These are phyloP conservation scores for Suhomyces bolitotheri DNA, from an alignment of 1,139 yeast species.

Conservation along the genomic window DNA sequence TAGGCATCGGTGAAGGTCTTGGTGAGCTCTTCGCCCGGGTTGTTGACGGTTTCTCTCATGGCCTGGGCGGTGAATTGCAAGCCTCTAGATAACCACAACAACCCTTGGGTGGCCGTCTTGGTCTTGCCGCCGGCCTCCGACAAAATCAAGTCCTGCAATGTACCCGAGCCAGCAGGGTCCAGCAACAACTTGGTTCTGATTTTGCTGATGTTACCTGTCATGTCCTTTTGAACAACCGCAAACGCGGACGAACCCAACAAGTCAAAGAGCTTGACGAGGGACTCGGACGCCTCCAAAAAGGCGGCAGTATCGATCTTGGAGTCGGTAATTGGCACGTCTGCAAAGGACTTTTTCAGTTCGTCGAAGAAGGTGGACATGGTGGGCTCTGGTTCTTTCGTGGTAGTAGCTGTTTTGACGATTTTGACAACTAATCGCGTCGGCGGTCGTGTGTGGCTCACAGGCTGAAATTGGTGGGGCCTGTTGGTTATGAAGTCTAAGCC, in stretches of 20 bases:
- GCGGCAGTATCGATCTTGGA: slow-evolving; percentile 69
- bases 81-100: slow-evolving; percentile 85
- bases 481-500: too few relatives aligned
- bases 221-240: slow-evolving; percentile 80
- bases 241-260: slow-evolving; percentile 85
- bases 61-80: slow-evolving; percentile 87
- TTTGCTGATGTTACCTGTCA: slow-evolving; percentile 83
- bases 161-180: slow-evolving; percentile 61
- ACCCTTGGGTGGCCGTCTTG: slow-evolving; percentile 88
- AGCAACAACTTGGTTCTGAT: slow-evolving; percentile 65
- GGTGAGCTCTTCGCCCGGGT: slow-evolving; percentile 63
- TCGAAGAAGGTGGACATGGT: slow-evolving; percentile 74
- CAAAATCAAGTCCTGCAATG: slow-evolving; percentile 76
- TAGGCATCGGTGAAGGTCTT: slow-evolving; percentile 83
- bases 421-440: slow-evolving; percentile 1
- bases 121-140: slow-evolving; percentile 65
- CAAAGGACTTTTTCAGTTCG: slow-evolving; percentile 69
- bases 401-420: not conserved
- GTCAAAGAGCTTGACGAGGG: slow-evolving; percentile 79
- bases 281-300: slow-evolving; percentile 82
- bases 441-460: slow-evolving; percentile 2
- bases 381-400: not conserved
- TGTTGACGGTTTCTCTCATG: slow-evolving; percentile 72
- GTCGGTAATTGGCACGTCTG: slow-evolving; percentile 67
- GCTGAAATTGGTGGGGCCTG: too few relatives aligned